phyloP scores from a whole-genome alignment of 164 flowering plant genomes.

The Vitis riparia region DNA sequence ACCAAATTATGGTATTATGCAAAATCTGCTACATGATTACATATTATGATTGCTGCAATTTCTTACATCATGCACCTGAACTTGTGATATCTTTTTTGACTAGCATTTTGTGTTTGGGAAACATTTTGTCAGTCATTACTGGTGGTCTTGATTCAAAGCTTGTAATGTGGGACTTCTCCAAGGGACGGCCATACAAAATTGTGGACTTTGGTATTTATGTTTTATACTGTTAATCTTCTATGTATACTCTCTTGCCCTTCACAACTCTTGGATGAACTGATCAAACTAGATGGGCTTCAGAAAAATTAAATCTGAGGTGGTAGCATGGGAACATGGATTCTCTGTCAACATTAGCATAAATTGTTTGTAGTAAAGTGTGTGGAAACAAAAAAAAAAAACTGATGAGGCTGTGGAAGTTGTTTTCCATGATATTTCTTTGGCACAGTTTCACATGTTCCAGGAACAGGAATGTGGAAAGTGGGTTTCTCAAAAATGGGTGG shows the following conservation, averaged over 20 bases:
- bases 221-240: neutral
- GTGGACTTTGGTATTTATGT: conserved; percentile 66
- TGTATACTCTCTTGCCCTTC: neutral
- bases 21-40: too few relatives aligned
- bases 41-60: neutral
- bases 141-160: conserved; percentile 96
- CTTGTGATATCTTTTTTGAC: neutral
- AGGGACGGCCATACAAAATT: conserved; percentile 64
- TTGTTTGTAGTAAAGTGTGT: too few relatives aligned
- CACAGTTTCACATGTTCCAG: too few relatives aligned
- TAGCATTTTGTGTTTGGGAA: conserved; percentile 3
- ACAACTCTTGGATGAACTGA: too few relatives aligned
- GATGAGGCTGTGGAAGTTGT: too few relatives aligned
- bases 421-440: too few relatives aligned
- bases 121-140: conserved; percentile 60
- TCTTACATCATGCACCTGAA: neutral
- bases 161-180: conserved; percentile 90
- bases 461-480: too few relatives aligned
- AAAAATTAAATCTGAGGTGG: neutral
- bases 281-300: neutral
- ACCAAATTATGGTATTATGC: neutral
- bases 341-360: neutral
- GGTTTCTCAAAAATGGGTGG: too few relatives aligned
- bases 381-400: too few relatives aligned
- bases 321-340: neutral